A percentile compares a stretch with the other conserved stretches of the same genome.
Evolutionary conservation across 331 rosid species (phyloP).

Genomic region (Rhamnella rubrinervis): DNA sequence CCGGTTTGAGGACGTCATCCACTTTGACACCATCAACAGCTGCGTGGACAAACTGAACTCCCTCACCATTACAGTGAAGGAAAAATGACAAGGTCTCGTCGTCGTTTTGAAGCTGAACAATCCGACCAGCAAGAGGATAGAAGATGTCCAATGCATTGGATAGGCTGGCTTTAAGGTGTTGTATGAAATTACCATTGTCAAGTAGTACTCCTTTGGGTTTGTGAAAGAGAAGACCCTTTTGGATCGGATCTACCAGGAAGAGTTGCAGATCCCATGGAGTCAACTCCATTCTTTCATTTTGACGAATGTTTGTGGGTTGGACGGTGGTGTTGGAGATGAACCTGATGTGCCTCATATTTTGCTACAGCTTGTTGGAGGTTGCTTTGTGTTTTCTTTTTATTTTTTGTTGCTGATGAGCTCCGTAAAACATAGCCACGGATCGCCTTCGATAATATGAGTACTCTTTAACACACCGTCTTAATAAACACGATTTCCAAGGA

Average conservation of each 20-base stretch:
- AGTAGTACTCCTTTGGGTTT: neutral
- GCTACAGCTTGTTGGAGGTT: no score
- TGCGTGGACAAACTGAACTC: slow-evolving; percentile 4
- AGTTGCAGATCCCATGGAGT: slow-evolving; percentile 6
- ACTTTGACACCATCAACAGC: neutral
- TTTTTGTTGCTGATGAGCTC: no score
- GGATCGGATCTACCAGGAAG: neutral
- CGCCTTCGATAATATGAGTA: no score
- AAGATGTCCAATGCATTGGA: neutral
- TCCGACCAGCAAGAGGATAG: slow-evolving; percentile 7
- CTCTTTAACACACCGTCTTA: no score
- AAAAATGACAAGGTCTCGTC: neutral
- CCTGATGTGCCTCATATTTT: no score
- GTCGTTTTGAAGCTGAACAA: neutral
- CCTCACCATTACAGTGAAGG: neutral
- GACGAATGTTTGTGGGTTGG: no score
- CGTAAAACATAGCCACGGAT: no score
- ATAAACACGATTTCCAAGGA: no score
- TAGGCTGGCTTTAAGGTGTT: slow-evolving; percentile 5
- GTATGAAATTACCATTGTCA: neutral
- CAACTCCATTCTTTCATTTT: neutral
- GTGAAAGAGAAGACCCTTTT: slow-evolving; percentile 13
- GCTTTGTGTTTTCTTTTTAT: no score
- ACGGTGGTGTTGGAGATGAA: no score
- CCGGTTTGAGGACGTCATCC: neutral